Base-by-base conservation (phyloP, 352 stramenopile genomes). In the Pythium biforme region DNA sequence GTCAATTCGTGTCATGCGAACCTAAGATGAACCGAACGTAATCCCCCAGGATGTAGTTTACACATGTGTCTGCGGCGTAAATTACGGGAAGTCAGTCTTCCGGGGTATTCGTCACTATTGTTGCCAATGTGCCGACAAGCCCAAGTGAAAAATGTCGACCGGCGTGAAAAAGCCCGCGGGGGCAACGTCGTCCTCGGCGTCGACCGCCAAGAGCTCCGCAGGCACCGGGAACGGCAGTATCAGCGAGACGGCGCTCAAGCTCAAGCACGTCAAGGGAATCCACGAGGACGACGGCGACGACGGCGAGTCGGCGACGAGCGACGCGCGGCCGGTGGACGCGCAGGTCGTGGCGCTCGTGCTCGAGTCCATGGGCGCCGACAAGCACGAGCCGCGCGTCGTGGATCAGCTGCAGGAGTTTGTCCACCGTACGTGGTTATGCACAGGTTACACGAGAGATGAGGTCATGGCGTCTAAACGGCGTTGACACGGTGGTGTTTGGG, bases 381-480 rank as follows among this genome's bases (percentile, higher is more conserved):
- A 82, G 55, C 83, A 84, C 59, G 86, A 95, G 69, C 80, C 81
- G 53, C 79, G 84, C 56, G 86, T 95, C 65, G 79, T 93, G 29
- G 71, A 69, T 56, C 86, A 95, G 69, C 74, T 95, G 26, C 83
- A 90, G 49, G 86, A 95, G 66, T 93, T 94, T 57, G 74, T 91
- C 22, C 86, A 95, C 61, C 83, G 86, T 95, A 70, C 40, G 81
- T 70, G 0, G 10, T 3, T 43, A 22, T 50, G n/a, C n/a, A n/a
- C n/a, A n/a, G n/a, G n/a, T n/a, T n/a, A n/a, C n/a, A n/a, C n/a
- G n/a, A n/a, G n/a, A n/a, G n/a, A n/a, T n/a, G n/a, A n/a, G n/a
- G n/a, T n/a, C n/a, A 43, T 20, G 14, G 37, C 17, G 37, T 20
- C 37, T 43, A 43, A 43, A 4, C 11, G 12, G 12, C n/a, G 37